Conservation (phyloP, 495 filamentous ascomycete genomes). For the Podospora comata region DNA sequence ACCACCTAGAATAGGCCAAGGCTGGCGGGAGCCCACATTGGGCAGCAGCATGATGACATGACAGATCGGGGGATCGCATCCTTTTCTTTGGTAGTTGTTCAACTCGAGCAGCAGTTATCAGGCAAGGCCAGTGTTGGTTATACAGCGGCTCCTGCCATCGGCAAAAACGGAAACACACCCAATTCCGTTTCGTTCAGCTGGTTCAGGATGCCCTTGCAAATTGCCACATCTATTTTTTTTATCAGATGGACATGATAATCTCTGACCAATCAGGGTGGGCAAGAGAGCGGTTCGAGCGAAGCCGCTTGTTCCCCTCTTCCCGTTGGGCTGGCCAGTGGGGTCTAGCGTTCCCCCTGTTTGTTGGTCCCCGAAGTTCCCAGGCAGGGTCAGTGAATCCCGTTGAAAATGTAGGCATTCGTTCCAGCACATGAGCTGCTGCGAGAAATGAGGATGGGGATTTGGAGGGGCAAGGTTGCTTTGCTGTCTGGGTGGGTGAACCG, state of each 20-base stretch:
- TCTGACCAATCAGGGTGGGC: constrained; percentile 24
- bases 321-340: not conserved
- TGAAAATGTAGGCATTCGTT: not conserved
- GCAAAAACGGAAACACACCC: not conserved
- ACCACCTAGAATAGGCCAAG: not conserved
- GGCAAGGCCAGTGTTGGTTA: not conserved
- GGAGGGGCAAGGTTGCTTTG: not conserved
- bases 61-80: not conserved
- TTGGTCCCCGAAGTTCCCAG: not conserved
- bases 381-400: not conserved
- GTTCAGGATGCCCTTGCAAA: not conserved
- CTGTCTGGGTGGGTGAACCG: not conserved
- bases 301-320: not conserved
- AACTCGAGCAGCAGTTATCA: not conserved
- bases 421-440: not conserved
- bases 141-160: not conserved
- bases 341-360: not conserved
- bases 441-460: not conserved
- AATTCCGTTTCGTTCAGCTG: not conserved
- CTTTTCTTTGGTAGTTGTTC: not conserved
- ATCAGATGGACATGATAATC: constrained; percentile 37
- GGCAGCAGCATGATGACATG: not conserved
- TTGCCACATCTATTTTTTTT: constrained; percentile 9
- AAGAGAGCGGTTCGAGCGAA: not conserved
- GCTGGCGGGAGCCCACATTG: not conserved